Conservation (phyloP, 257 asterid genomes). For the Asclepias syriaca region DNA sequence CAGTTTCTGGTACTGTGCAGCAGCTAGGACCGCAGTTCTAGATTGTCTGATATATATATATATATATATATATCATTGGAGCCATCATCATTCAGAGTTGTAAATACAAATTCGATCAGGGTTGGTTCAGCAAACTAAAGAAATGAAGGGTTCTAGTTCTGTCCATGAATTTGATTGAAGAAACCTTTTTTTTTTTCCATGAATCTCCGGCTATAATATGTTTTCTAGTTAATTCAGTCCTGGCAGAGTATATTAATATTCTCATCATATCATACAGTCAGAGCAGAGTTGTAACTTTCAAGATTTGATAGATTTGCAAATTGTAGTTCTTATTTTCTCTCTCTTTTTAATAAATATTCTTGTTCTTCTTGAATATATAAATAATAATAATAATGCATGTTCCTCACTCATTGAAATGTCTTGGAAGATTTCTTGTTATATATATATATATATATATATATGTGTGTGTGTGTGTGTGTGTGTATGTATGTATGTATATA, state of each 20-base stretch:
- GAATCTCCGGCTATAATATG: conserved; percentile 3
- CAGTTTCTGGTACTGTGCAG: conserved; percentile 1
- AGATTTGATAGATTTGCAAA: conserved; percentile 6
- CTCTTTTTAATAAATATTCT: too few species aligned
- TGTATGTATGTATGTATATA: too few species aligned
- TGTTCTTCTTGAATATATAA: neutral
- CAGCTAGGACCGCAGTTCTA: conserved; percentile 3
- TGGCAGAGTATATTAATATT: conserved; percentile 12
- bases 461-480: too few species aligned
- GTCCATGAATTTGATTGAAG: neutral
- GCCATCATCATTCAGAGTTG: neutral
- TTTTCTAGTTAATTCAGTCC: neutral
- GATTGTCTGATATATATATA: neutral
- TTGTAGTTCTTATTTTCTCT: neutral
- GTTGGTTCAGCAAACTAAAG: neutral
- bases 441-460: too few species aligned
- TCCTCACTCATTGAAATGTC: neutral
- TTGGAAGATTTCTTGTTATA: too few species aligned
- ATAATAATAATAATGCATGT: neutral
- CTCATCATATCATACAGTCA: neutral
- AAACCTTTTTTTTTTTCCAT: neutral
- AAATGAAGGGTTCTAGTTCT: neutral
- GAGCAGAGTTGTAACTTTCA: neutral
- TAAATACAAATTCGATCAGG: neutral
- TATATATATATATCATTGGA: neutral